phyloP scores from a whole-genome alignment of 495 filamentous ascomycete genomes.

The Sphaerosporella brunnea region DNA sequence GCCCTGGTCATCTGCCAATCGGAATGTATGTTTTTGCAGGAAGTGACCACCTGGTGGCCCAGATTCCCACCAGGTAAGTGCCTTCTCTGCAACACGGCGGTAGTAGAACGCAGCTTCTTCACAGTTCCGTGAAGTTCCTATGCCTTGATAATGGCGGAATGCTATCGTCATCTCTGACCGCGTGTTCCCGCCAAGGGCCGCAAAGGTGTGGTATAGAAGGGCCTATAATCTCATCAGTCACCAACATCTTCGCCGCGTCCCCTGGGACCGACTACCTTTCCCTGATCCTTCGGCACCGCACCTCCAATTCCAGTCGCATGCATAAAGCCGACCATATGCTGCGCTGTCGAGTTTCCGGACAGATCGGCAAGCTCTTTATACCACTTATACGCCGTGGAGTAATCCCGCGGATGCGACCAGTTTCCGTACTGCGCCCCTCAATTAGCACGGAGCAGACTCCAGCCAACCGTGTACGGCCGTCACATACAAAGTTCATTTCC shows the following conservation, averaged over 20 bases:
- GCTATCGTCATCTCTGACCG: conserved; percentile 87
- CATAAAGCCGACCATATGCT: conserved; percentile 91
- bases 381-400: conserved; percentile 60
- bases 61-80: conserved; percentile 63
- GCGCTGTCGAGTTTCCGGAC: conserved; percentile 76
- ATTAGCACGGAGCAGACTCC: too few relatives aligned
- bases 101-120: conserved; percentile 75
- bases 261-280: conserved; percentile 34
- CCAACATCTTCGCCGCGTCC: neutral
- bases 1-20: conserved; percentile 72
- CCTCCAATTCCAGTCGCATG: conserved; percentile 83
- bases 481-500: conserved; percentile 64
- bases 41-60: conserved; percentile 78
- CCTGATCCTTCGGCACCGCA: conserved; percentile 72
- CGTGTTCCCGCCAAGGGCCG: conserved; percentile 66
- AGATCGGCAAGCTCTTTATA: conserved; percentile 61
- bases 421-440: conserved; percentile 47
- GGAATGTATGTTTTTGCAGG: conserved; percentile 57
- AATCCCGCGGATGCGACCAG: conserved; percentile 71
- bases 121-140: conserved; percentile 71
- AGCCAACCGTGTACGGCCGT: too few relatives aligned
- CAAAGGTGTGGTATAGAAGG: conserved; percentile 84
- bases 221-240: conserved; percentile 29
- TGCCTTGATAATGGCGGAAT: conserved; percentile 69
- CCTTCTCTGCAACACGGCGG: conserved; percentile 85